A percentile compares a stretch with the other conserved stretches of the same genome.
Evolutionary conservation across 192 early-diverging fungal species (phyloP).

Genomic region (Backusella morwellensis): DNA sequence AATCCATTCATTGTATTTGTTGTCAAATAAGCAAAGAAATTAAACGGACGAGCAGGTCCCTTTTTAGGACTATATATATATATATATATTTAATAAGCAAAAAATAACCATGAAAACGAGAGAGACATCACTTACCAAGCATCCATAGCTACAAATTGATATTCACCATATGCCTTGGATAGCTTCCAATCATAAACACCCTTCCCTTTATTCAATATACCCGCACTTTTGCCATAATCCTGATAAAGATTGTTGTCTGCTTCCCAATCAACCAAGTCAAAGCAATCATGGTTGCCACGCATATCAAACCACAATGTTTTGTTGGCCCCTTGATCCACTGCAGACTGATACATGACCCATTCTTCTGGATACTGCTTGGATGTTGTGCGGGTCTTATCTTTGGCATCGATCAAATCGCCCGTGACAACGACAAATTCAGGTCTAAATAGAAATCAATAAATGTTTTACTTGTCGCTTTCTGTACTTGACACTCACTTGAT

Average conservation of each 20-base stretch:
- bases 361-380: constrained; percentile 78
- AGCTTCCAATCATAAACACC: constrained; percentile 52
- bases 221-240: constrained; percentile 44
- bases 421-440: constrained; percentile 80
- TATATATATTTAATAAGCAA: no score
- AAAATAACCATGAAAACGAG: no score
- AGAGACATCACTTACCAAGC: constrained; percentile 51
- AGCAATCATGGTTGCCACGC: constrained; percentile 93
- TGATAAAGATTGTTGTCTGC: constrained; percentile 60
- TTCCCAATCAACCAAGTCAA: constrained; percentile 63
- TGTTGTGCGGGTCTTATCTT: constrained; percentile 57
- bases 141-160: constrained; percentile 80
- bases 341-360: constrained; percentile 69
- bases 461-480: no score
- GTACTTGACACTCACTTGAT: constrained; percentile 33
- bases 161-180: constrained; percentile 66
- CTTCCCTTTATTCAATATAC: constrained; percentile 37
- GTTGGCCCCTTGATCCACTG: constrained; percentile 53
- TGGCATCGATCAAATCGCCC: constrained; percentile 89
- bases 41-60: constrained; percentile 77
- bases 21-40: constrained; percentile 87
- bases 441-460: constrained; percentile 11
- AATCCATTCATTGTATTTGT: constrained; percentile 69
- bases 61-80: constrained; percentile 47
- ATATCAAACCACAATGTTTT: constrained; percentile 73